These are phyloP conservation scores for Beauveria sp. DNA, from an alignment of 2,329 filamentous ascomycete genomes.

Conservation along the genomic window DNA sequence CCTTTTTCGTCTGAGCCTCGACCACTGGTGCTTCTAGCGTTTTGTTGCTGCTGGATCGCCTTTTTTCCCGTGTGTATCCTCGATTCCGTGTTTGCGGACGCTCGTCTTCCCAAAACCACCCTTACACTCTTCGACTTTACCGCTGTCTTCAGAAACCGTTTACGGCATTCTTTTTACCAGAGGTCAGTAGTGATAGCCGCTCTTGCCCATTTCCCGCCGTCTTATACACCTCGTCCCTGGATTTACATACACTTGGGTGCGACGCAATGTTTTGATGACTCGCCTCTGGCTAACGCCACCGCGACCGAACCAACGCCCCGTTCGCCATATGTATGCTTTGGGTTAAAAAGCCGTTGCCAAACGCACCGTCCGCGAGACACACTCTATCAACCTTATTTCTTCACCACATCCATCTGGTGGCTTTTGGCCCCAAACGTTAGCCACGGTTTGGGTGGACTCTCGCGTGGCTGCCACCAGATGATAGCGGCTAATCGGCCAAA, in stretches of 20 bases:
- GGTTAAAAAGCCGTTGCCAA: background rate
- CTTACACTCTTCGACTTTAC: conserved; percentile 12
- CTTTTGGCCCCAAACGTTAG: background rate
- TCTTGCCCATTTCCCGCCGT: background rate
- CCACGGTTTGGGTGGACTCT: background rate
- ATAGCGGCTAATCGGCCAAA: background rate
- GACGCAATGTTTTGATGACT: conserved; percentile 5
- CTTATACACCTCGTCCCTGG: background rate
- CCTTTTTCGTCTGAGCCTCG: conserved; percentile 22
- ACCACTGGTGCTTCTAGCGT: conserved; percentile 18
- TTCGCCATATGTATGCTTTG: no score
- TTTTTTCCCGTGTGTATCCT: background rate
- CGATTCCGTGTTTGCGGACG: conserved; percentile 9
- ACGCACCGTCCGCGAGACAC: no score
- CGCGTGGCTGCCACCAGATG: background rate
- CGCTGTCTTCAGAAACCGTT: background rate
- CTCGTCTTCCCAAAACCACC: conserved; percentile 14
- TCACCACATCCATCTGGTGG: background rate
- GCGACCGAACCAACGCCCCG: background rate
- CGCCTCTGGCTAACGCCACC: background rate
- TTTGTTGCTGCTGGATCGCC: conserved; percentile 13
- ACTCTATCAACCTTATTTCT: no score
- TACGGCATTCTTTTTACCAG: conserved; percentile 14
- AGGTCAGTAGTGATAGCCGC: conserved; percentile 6
- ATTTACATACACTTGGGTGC: background rate